These are phyloP conservation scores for Ocimum tenuiflorum DNA, from an alignment of 257 asterid genomes.

Conservation along the genomic window DNA sequence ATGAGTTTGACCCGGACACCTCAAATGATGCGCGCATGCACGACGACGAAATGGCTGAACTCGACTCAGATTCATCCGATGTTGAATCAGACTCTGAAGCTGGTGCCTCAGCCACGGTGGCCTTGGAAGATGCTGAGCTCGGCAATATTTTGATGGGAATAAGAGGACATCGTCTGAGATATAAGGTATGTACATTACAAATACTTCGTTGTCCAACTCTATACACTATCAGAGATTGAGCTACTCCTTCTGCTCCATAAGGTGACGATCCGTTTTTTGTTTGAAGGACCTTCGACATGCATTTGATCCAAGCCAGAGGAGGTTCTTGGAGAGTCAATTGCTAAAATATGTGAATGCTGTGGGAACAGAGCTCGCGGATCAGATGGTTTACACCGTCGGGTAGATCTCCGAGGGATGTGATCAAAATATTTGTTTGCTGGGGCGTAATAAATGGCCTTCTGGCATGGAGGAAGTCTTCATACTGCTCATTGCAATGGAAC, in stretches of 20 bases:
- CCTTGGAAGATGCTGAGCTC: conserved; percentile 41
- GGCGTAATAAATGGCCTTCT: not conserved
- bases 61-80: conserved; percentile 58
- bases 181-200: conserved; percentile 46
- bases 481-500: not conserved
- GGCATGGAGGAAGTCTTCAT: not conserved
- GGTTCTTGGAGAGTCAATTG: conserved; percentile 46
- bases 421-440: conserved; percentile 10
- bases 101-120: conserved; percentile 25
- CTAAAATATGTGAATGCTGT: conserved; percentile 52
- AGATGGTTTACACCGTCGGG: conserved; percentile 60
- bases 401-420: conserved; percentile 26
- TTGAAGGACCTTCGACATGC: conserved; percentile 66
- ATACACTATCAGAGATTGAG: too few species aligned
- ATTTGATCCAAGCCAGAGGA: conserved; percentile 49
- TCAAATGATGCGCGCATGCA: conserved; percentile 39
- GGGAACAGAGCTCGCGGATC: conserved; percentile 70
- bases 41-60: conserved; percentile 54
- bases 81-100: conserved; percentile 49
- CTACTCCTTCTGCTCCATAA: not conserved
- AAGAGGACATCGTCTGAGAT: conserved; percentile 51
- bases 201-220: too few species aligned
- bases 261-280: conserved; percentile 16
- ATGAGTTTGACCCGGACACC: conserved; percentile 36
- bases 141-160: conserved; percentile 57